phyloP scores from a whole-genome alignment of 768 basidiomycete species.

The Amanita phalloides region DNA sequence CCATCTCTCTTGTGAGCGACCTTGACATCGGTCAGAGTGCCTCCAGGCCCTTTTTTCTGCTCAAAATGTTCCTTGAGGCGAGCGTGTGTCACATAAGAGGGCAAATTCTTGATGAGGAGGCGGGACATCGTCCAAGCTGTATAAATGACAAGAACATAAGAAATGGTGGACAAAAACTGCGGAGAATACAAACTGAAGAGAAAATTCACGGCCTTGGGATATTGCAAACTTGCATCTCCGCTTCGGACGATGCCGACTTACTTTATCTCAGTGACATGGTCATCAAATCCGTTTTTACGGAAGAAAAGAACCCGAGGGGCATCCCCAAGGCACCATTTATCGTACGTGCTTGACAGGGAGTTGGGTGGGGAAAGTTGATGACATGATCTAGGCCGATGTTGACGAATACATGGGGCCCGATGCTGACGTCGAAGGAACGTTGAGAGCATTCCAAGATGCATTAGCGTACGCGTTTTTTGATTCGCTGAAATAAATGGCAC shows the following conservation, averaged over 20 bases:
- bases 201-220: not conserved
- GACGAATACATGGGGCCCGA: slow-evolving; percentile 77
- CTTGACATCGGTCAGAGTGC: slow-evolving; percentile 78
- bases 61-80: slow-evolving; percentile 62
- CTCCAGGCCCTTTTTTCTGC: slow-evolving; percentile 45
- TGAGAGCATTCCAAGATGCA: slow-evolving; percentile 84
- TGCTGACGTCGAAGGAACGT: slow-evolving; percentile 63
- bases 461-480: slow-evolving; percentile 61
- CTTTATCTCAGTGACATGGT: not conserved
- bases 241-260: slow-evolving; percentile 13
- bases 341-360: slow-evolving; percentile 33
- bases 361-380: not conserved
- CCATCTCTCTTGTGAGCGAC: slow-evolving; percentile 71
- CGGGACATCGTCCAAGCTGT: slow-evolving; percentile 43
- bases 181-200: slow-evolving; percentile 5
- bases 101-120: slow-evolving; percentile 76
- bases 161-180: not conserved
- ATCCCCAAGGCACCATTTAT: slow-evolving; percentile 96
- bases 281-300: slow-evolving; percentile 20
- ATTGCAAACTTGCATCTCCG: slow-evolving; percentile 8
- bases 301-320: slow-evolving; percentile 74
- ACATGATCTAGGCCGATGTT: slow-evolving; percentile 58
- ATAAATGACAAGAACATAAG: not conserved
- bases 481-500: slow-evolving; percentile 8
- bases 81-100: slow-evolving; percentile 52